These are phyloP conservation scores for Karstenula rhodostoma DNA, from an alignment of 2,329 filamentous ascomycete genomes.

Conservation along the genomic window DNA sequence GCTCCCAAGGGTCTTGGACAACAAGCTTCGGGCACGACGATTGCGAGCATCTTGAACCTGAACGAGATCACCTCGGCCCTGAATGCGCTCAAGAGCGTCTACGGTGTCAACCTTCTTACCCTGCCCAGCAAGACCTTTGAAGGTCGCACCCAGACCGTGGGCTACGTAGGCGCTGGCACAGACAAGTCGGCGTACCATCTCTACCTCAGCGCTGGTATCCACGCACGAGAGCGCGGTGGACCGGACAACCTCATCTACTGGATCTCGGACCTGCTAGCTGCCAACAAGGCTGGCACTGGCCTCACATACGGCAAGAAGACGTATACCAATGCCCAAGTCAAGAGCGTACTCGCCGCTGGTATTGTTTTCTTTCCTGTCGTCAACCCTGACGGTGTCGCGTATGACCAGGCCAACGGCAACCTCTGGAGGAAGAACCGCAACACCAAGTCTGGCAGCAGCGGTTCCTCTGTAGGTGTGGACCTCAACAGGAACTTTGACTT, in stretches of 20 bases:
- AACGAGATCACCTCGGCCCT: conserved; percentile 57
- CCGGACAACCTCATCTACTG: conserved; percentile 67
- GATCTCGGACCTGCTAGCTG: conserved; percentile 64
- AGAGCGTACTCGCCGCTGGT: conserved; percentile 60
- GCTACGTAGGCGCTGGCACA: conserved; percentile 51
- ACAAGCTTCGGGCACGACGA: conserved; percentile 18
- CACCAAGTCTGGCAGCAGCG: conserved; percentile 48
- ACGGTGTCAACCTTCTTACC: conserved; percentile 52
- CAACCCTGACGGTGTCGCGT: conserved; percentile 47
- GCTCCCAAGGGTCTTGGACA: conserved; percentile 55
- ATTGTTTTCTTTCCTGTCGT: conserved; percentile 60
- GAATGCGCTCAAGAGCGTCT: conserved; percentile 51
- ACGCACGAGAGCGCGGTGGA: conserved; percentile 66
- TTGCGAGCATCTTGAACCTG: conserved; percentile 57
- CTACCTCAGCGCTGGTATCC: conserved; percentile 63
- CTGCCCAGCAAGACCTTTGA: conserved; percentile 57
- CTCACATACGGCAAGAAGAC: conserved; percentile 61
- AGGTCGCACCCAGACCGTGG: conserved; percentile 51
- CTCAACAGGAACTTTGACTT: conserved; percentile 59
- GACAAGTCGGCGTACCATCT: conserved; percentile 56
- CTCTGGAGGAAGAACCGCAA: conserved; percentile 51
- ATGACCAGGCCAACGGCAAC: conserved; percentile 43
- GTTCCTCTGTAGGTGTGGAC: conserved; percentile 42
- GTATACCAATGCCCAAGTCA: conserved; percentile 63
- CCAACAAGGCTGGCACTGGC: conserved; percentile 59